A percentile compares a stretch with the other conserved stretches of the same genome.
Conservation (phyloP, 2,329 filamentous ascomycete genomes). For the Phialophora expanda region DNA sequence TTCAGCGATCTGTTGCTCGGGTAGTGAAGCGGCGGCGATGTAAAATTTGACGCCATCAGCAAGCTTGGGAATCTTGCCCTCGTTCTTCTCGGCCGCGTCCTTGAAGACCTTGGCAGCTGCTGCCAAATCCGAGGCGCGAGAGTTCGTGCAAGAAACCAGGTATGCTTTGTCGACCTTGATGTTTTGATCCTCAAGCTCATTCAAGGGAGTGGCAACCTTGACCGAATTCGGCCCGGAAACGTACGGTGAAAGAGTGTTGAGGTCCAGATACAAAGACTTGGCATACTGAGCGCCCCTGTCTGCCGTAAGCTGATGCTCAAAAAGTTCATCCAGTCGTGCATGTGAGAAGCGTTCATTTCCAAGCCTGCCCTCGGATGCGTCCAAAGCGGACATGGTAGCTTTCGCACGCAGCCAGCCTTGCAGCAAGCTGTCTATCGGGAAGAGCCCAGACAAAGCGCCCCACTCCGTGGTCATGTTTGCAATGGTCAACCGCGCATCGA, state of each 20-base stretch:
- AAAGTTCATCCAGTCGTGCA: conserved; percentile 72
- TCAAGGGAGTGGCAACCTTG: conserved; percentile 80
- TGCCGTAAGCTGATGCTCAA: conserved; percentile 68
- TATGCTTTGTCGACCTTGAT: conserved; percentile 86
- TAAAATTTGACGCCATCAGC: conserved; percentile 81
- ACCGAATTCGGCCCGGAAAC: conserved; percentile 89
- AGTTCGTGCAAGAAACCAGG: conserved; percentile 89
- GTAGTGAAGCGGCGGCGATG: conserved; percentile 80
- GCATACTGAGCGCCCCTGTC: conserved; percentile 81
- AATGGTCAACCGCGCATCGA: conserved; percentile 72
- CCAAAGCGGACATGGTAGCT: conserved; percentile 69
- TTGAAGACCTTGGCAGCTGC: conserved; percentile 85
- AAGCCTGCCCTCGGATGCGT: conserved; percentile 53
- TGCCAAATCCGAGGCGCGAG: conserved; percentile 76
- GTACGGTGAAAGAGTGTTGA: conserved; percentile 82
- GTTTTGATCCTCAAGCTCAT: conserved; percentile 71
- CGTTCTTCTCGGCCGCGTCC: conserved; percentile 68
- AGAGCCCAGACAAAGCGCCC: conserved; percentile 66
- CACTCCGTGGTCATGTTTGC: conserved; percentile 50
- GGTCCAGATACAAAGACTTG: conserved; percentile 79
- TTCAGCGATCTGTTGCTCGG: conserved; percentile 78
- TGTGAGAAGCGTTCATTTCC: conserved; percentile 71
- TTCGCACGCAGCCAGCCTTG: conserved; percentile 76
- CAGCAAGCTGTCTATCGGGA: conserved; percentile 78
- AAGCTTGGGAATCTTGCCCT: conserved; percentile 70